Evolutionary conservation across 257 asterid genomes (phyloP), one percentile per base, ranked within the genome.

Genomic region (Solanum ossicruentum): DNA sequence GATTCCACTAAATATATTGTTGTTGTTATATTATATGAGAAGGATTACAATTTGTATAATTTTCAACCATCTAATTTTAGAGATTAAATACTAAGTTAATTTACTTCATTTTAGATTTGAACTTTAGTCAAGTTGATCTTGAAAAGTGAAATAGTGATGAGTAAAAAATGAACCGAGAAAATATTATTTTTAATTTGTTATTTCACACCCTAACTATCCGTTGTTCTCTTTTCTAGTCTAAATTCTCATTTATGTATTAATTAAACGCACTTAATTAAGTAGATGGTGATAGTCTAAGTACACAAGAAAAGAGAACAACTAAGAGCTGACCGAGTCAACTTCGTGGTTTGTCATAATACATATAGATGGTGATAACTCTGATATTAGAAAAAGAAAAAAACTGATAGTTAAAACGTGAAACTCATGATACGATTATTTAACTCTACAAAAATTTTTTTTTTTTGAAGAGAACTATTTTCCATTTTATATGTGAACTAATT

Each of bases 311-410:
- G 63, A n/a, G 23, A 56, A 56, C 18, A 18, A 18, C 18, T 4
- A 8, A 56, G 0, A 56, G 4, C 8, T 56, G 23, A 8, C 5
- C 2, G 3, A 0, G 5, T 56, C 23, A 56, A 21, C 11, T 18
- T 56, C 6, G 6, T 0, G 12, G 1, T 7, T 12, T 56, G 5
- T 56, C 8, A 8, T 17, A 17, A 56, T 17, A 56, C 23, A 0
- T 60, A 0, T 60, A 0, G 67, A 60, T 60, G 67, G 5, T n/a
- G 23, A 60, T 60, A n/a, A n/a, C 10, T 23, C 0, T n/a, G 12
- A 32, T 60, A 32, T 36, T 36, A n/a, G 16, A n/a, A n/a, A 60
- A 60, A 3, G 0, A 12, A n/a, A 60, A 21, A 3, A 60, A 60
- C 0, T 3, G 7, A 3, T 58, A 20, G 13, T 58, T n/a, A 20